Evolutionary conservation across 192 early-diverging fungal genomes (phyloP).

Genomic region (Martensiomyces pterosporus): DNA sequence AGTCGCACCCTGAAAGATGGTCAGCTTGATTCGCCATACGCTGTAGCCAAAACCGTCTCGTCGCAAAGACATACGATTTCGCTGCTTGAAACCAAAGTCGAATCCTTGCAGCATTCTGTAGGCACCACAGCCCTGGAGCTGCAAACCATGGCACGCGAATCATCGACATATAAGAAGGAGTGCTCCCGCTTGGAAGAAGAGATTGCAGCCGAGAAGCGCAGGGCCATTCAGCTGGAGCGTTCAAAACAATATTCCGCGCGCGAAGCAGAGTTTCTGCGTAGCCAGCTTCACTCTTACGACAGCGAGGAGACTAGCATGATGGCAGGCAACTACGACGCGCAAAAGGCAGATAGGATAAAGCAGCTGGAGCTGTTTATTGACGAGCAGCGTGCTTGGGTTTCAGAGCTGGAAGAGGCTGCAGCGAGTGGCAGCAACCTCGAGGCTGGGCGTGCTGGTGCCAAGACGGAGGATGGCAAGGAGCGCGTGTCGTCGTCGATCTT

Average conservation of each 20-base stretch:
- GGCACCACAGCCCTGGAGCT: conserved; percentile 3
- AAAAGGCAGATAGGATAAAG: conserved; percentile 56
- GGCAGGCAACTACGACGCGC: conserved; percentile 54
- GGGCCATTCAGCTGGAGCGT: conserved; percentile 38
- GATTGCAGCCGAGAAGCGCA: conserved; percentile 17
- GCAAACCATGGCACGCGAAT: not conserved
- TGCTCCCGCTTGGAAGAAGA: conserved; percentile 11
- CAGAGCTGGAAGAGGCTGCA: not conserved
- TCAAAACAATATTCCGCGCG: conserved; percentile 54
- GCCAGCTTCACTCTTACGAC: conserved; percentile 57
- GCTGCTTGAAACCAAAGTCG: conserved; percentile 15
- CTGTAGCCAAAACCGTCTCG: conserved; percentile 19
- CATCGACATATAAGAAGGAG: not conserved
- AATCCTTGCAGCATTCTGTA: conserved; percentile 6
- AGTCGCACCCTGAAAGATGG: too few species aligned
- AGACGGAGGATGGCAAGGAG: not conserved
- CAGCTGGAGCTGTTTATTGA: conserved; percentile 62
- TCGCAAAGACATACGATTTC: conserved; percentile 15
- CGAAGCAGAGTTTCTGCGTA: conserved; percentile 60
- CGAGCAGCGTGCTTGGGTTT: conserved; percentile 50
- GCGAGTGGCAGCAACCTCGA: not conserved
- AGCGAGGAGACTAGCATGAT: conserved; percentile 36
- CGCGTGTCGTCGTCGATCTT: conserved; percentile 20
- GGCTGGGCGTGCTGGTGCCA: not conserved
- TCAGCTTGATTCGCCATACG: conserved; percentile 20